A percentile compares a stretch with the other conserved stretches of the same genome.
These are phyloP conservation scores for Coelastrella sp. DNA, from an alignment of 139 green algal species.

Conservation along the genomic window DNA sequence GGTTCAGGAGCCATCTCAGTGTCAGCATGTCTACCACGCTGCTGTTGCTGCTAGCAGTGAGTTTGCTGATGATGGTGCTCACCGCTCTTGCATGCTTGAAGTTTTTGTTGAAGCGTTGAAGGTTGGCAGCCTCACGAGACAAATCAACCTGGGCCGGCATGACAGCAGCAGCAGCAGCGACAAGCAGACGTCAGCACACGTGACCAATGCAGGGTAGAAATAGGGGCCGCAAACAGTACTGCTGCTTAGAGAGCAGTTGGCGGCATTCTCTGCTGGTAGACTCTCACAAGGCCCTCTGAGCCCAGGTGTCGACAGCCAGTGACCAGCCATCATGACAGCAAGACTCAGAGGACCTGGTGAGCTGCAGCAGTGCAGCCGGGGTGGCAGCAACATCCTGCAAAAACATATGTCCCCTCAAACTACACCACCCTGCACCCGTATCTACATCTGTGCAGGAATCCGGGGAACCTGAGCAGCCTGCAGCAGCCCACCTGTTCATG, in stretches of 20 bases:
- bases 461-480: background rate
- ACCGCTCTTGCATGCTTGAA: constrained; percentile 72
- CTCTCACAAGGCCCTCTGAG: background rate
- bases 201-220: background rate
- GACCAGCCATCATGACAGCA: background rate
- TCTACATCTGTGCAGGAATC: background rate
- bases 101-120: constrained; percentile 96
- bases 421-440: background rate
- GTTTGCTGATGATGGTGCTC: background rate
- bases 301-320: background rate
- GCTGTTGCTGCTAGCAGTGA: background rate
- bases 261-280: too few relatives aligned
- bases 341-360: background rate
- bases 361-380: too few relatives aligned
- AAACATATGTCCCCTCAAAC: too few relatives aligned
- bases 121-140: constrained; percentile 86
- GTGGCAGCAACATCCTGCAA: background rate
- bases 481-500: constrained; percentile 81
- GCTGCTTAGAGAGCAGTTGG: background rate
- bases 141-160: constrained; percentile 88
- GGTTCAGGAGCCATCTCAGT: background rate
- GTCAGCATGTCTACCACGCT: background rate
- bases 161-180: background rate
- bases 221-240: background rate
- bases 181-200: background rate